Evolutionary conservation across 1,139 yeast species (phyloP).

Genomic region (Debaryomyces psychrophilus): DNA sequence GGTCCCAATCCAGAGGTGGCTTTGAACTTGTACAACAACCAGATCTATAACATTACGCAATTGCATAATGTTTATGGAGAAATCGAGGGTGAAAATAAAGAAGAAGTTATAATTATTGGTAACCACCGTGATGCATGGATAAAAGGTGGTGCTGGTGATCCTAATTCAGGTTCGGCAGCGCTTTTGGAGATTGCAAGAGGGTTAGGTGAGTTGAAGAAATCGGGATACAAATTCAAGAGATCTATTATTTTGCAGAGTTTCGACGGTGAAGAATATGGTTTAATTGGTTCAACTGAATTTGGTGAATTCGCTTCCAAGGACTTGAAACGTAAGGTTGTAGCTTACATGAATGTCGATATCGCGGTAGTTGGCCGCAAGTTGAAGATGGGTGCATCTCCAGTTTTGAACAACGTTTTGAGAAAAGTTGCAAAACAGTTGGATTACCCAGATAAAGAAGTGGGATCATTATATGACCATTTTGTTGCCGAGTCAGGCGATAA

Average conservation of each 20-base stretch:
- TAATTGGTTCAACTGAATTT: slow-evolving; percentile 50
- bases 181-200: slow-evolving; percentile 50
- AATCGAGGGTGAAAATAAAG: slow-evolving; percentile 42
- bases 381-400: slow-evolving; percentile 42
- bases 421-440: slow-evolving; percentile 37
- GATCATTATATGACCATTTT: slow-evolving; percentile 64
- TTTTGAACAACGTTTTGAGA: slow-evolving; percentile 36
- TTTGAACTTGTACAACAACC: slow-evolving; percentile 47
- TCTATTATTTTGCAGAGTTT: slow-evolving; percentile 44
- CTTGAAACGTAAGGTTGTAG: slow-evolving; percentile 43
- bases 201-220: slow-evolving; percentile 46
- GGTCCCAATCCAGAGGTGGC: slow-evolving; percentile 51
- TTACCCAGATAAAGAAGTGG: slow-evolving; percentile 50
- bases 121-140: slow-evolving; percentile 60
- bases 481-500: slow-evolving; percentile 37
- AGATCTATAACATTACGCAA: slow-evolving; percentile 45
- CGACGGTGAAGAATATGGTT: slow-evolving; percentile 54
- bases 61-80: slow-evolving; percentile 51
- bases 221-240: slow-evolving; percentile 46
- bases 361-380: slow-evolving; percentile 42
- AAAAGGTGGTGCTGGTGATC: slow-evolving; percentile 55
- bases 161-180: slow-evolving; percentile 49
- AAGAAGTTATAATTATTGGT: slow-evolving; percentile 49
- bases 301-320: slow-evolving; percentile 45
- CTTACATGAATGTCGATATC: slow-evolving; percentile 47